Conservation (phyloP, 2,329 filamentous ascomycete genomes). For the Apiospora sp. region DNA sequence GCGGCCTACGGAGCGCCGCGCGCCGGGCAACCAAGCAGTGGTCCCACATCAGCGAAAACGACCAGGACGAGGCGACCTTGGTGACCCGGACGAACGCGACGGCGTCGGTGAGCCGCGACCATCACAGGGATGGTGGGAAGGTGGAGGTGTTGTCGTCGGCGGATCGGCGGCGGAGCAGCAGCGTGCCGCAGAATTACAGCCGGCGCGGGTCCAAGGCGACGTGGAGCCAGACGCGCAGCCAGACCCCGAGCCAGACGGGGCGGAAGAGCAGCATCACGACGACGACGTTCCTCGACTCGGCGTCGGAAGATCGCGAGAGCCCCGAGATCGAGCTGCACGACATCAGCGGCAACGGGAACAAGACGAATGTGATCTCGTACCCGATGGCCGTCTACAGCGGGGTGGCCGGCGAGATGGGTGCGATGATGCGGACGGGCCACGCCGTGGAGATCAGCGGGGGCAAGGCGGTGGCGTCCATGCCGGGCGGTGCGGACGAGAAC, state of each 20-base stretch:
- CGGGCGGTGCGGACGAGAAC: too few relatives aligned
- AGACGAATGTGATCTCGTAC: background rate
- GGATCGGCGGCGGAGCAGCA: too few relatives aligned
- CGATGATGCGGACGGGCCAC: background rate
- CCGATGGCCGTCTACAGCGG: background rate
- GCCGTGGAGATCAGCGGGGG: slow-evolving; percentile 22
- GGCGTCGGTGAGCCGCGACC: background rate
- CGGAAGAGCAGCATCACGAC: too few relatives aligned
- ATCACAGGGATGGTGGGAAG: too few relatives aligned
- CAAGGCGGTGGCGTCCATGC: slow-evolving; percentile 26
- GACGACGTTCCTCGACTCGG: background rate
- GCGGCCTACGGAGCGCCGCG: background rate
- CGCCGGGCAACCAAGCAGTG: background rate
- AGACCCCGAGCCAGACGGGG: background rate
- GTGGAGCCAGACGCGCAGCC: too few relatives aligned
- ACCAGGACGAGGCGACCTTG: background rate
- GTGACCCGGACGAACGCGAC: background rate
- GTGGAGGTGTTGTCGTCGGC: background rate
- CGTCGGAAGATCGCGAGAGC: background rate
- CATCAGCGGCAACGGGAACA: background rate
- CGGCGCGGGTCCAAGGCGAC: too few relatives aligned
- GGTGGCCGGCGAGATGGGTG: too few relatives aligned
- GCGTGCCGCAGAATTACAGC: too few relatives aligned
- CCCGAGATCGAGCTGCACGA: background rate
- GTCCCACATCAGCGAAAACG: background rate